Percentiles rank a stretch among this genome's conserved stretches.
Evolutionary conservation across 805 yeast species (phyloP).

Genomic region (Saccharomycopsis sp.): DNA sequence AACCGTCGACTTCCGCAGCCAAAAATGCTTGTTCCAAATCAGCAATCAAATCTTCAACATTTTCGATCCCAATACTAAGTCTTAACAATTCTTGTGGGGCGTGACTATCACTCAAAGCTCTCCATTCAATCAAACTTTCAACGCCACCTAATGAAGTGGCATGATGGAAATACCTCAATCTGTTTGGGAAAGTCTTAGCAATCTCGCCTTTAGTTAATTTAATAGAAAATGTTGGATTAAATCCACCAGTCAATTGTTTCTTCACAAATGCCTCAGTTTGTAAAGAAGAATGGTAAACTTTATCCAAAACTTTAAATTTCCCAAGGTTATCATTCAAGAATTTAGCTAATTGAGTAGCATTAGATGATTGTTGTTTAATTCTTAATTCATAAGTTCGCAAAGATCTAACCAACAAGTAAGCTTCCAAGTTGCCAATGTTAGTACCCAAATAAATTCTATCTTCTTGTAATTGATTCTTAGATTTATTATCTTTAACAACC

Average conservation of each 20-base stretch:
- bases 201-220: slow-evolving; percentile 40
- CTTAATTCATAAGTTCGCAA: slow-evolving; percentile 75
- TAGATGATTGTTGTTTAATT: slow-evolving; percentile 55
- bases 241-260: slow-evolving; percentile 59
- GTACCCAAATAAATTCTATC: slow-evolving; percentile 77
- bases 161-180: slow-evolving; percentile 68
- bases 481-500: slow-evolving; percentile 49
- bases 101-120: slow-evolving; percentile 60
- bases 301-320: slow-evolving; percentile 40
- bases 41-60: slow-evolving; percentile 63
- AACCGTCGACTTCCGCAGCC: not conserved
- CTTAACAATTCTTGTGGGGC: slow-evolving; percentile 57
- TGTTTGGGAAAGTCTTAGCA: slow-evolving; percentile 61
- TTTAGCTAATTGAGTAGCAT: slow-evolving; percentile 54
- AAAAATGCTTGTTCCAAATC: slow-evolving; percentile 60
- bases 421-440: slow-evolving; percentile 70
- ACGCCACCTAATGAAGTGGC: slow-evolving; percentile 93
- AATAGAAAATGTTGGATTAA: slow-evolving; percentile 72
- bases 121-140: slow-evolving; percentile 88
- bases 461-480: slow-evolving; percentile 38
- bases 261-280: slow-evolving; percentile 65
- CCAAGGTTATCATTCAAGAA: slow-evolving; percentile 45
- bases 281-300: slow-evolving; percentile 65
- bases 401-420: slow-evolving; percentile 68
- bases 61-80: slow-evolving; percentile 76